Evolutionary conservation across 202 grass and related monocot genomes (phyloP).

Genomic region (Digitaria exilis): DNA sequence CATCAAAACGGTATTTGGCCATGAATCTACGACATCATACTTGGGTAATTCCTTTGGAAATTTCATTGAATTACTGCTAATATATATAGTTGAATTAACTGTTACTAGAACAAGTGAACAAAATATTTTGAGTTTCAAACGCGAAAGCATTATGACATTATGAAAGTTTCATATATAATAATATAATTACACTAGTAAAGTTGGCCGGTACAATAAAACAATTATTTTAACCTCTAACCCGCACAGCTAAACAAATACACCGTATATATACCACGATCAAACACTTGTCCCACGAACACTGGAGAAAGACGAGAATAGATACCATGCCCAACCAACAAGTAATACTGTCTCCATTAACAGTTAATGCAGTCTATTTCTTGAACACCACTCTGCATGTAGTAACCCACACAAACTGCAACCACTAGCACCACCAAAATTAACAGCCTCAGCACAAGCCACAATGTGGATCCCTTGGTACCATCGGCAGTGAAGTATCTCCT

Average conservation of each 20-base stretch:
- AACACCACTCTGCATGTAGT: slow-evolving; percentile 37
- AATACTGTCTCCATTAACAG: slow-evolving; percentile 39
- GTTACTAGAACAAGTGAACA: not conserved
- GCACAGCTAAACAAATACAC: not conserved
- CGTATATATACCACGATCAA: slow-evolving; percentile 5
- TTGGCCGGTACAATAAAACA: not conserved
- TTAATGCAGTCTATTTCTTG: slow-evolving; percentile 52
- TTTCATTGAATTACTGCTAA: not conserved
- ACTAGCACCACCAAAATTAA: slow-evolving; percentile 43
- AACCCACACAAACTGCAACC: slow-evolving; percentile 43
- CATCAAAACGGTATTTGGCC: not conserved
- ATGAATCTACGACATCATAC: not conserved
- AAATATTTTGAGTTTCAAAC: not conserved
- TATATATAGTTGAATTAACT: not conserved
- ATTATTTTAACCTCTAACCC: not conserved
- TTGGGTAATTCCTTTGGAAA: too few species aligned
- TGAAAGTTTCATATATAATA: not conserved
- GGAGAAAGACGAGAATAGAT: not conserved
- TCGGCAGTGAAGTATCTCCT: slow-evolving; percentile 27
- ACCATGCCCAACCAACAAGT: slow-evolving; percentile 34
- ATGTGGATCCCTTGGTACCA: slow-evolving; percentile 33
- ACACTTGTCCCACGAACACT: not conserved
- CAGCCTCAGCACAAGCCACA: slow-evolving; percentile 48
- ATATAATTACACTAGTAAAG: not conserved
- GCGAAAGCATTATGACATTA: not conserved